Evolutionary conservation across 139 green algal species (phyloP).

Genomic region (Monoraphidium neglectum): DNA sequence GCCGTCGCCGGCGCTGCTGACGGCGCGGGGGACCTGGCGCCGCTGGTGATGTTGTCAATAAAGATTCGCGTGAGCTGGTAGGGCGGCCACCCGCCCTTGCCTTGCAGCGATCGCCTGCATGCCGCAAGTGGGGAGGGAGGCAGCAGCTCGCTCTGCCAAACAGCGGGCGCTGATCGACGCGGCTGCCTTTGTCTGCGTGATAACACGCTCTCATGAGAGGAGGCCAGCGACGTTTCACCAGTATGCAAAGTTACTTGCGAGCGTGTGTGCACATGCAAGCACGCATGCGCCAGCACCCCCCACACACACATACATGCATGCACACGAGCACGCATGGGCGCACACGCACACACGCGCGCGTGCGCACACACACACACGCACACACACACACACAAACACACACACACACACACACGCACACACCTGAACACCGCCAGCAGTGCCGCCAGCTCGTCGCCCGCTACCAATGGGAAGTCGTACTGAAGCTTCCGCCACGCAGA

Average conservation of each 20-base stretch:
- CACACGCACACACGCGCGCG: too few relatives aligned
- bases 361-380: too few relatives aligned
- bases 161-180: too few relatives aligned
- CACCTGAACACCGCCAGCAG: conserved; percentile 18
- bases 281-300: too few relatives aligned
- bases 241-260: too few relatives aligned
- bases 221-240: too few relatives aligned
- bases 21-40: neutral
- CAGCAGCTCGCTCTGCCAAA: neutral
- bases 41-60: conserved; percentile 39
- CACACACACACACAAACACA: too few relatives aligned
- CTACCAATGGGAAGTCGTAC: conserved; percentile 26
- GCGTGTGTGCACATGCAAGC: too few relatives aligned
- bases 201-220: too few relatives aligned
- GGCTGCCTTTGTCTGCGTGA: too few relatives aligned
- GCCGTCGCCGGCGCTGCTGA: neutral
- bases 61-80: conserved; percentile 31
- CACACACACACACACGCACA: neutral
- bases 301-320: too few relatives aligned
- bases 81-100: conserved; percentile 32
- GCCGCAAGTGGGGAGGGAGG: neutral
- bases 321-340: too few relatives aligned
- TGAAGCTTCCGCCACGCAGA: conserved; percentile 28
- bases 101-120: conserved; percentile 19
- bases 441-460: conserved; percentile 11